Conservation (phyloP, 2,329 filamentous ascomycete species). For the Escovopsis sp. region DNA sequence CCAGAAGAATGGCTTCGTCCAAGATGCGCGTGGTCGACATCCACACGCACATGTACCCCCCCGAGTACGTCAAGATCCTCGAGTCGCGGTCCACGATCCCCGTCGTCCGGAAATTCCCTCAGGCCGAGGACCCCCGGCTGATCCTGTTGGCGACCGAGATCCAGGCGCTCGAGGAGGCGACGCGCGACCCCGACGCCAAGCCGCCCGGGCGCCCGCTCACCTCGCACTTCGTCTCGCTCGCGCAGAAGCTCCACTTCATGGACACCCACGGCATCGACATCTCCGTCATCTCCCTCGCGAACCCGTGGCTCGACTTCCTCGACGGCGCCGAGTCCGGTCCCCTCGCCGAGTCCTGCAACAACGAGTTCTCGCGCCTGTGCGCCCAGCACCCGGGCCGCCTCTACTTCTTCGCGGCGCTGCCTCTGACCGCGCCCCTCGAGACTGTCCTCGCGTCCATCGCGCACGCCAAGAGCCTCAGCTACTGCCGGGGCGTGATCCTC, state of each 20-base stretch:
- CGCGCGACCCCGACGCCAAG: constrained; percentile 36
- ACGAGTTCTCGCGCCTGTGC: constrained; percentile 63
- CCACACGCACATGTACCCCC: constrained; percentile 57
- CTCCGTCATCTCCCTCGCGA: constrained; percentile 77
- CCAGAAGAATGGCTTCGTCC: constrained; percentile 18
- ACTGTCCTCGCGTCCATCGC: constrained; percentile 50
- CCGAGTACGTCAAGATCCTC: constrained; percentile 45
- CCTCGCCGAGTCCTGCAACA: constrained; percentile 55
- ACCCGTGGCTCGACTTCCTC: constrained; percentile 88
- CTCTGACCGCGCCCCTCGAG: constrained; percentile 50
- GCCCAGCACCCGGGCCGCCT: constrained; percentile 47
- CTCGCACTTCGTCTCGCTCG: constrained; percentile 65
- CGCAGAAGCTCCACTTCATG: constrained; percentile 78
- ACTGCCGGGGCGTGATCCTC: constrained; percentile 74
- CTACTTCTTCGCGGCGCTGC: constrained; percentile 72
- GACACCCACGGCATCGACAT: constrained; percentile 64
- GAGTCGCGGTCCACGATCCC: constrained; percentile 47
- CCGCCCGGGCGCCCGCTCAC: constrained; percentile 70
- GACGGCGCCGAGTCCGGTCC: constrained; percentile 40
- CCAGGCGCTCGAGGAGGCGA: constrained; percentile 30
- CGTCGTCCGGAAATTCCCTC: constrained; percentile 52
- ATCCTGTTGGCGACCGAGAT: constrained; percentile 44
- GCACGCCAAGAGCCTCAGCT: constrained; percentile 43
- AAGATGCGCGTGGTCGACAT: constrained; percentile 41
- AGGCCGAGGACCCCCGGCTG: constrained; percentile 41